Evolutionary conservation across 176 grass and related monocot genomes (phyloP).

Genomic region (Carex littledalei): DNA sequence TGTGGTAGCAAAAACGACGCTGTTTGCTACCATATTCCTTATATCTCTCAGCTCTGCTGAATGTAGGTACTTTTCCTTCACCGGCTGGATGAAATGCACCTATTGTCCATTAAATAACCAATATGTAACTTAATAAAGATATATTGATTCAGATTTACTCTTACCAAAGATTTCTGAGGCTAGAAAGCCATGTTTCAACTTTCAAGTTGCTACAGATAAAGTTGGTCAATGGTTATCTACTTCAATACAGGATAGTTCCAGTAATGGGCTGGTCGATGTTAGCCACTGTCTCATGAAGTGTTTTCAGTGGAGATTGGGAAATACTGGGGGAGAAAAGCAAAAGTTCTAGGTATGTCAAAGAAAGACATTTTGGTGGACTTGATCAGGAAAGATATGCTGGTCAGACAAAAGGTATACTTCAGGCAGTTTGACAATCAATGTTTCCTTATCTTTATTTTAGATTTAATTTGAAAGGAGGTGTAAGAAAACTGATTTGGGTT

Average conservation of each 20-base stretch:
- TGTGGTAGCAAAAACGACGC: too few species aligned
- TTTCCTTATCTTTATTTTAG: not conserved
- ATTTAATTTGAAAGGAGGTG: not conserved
- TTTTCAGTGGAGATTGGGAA: not conserved
- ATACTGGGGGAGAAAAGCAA: not conserved
- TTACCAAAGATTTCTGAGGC: not conserved
- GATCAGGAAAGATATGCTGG: not conserved
- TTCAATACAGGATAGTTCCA: not conserved
- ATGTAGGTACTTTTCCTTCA: constrained; percentile 94
- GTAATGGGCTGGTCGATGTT: not conserved
- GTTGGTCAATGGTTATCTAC: not conserved
- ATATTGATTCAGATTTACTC: not conserved
- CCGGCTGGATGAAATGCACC: constrained; percentile 97
- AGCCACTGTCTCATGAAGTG: not conserved
- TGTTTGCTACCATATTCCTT: constrained; percentile 45
- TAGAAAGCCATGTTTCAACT: not conserved
- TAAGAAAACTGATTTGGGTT: not conserved
- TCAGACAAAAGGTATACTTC: not conserved
- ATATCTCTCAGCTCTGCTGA: constrained; percentile 97
- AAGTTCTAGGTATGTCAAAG: not conserved
- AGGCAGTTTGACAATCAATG: not conserved
- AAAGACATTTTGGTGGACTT: not conserved
- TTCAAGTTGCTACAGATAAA: not conserved
- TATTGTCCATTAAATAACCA: constrained; percentile 34
- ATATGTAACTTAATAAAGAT: not conserved